Conservation (phyloP, 192 early-diverging fungal species). For the Radiomyces spectabilis region DNA sequence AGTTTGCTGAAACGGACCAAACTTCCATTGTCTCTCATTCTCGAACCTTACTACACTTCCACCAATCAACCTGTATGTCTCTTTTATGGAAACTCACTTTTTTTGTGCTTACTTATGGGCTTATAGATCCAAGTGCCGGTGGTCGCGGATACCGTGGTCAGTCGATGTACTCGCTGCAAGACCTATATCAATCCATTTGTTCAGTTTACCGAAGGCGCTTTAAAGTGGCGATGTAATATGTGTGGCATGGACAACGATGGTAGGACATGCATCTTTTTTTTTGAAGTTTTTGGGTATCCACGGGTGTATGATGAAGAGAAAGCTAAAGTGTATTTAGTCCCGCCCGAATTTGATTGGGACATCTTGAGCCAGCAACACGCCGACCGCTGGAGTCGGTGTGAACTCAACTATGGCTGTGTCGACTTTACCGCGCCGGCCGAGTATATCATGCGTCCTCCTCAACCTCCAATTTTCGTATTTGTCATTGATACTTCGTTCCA, state of each 20-base stretch:
- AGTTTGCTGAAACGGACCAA: constrained; percentile 67
- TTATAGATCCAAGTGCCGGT: constrained; percentile 12
- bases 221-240: constrained; percentile 89
- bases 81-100: neutral
- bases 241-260: constrained; percentile 81
- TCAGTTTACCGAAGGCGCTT: constrained; percentile 81
- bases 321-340: too few species aligned
- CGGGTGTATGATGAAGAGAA: too few species aligned
- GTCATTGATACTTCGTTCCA: constrained; percentile 90
- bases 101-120: neutral
- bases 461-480: constrained; percentile 80
- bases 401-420: constrained; percentile 80
- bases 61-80: neutral
- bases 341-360: constrained; percentile 78
- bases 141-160: constrained; percentile 63
- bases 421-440: constrained; percentile 80
- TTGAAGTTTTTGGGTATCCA: too few species aligned
- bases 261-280: too few species aligned
- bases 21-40: constrained; percentile 66
- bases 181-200: constrained; percentile 94
- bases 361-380: constrained; percentile 74
- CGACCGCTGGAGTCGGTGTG: constrained; percentile 75
- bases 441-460: constrained; percentile 61
- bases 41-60: constrained; percentile 50
- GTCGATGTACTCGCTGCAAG: constrained; percentile 87